Evolutionary conservation across 202 grass and related monocot species (phyloP).

Genomic region (Zoysia matrella): DNA sequence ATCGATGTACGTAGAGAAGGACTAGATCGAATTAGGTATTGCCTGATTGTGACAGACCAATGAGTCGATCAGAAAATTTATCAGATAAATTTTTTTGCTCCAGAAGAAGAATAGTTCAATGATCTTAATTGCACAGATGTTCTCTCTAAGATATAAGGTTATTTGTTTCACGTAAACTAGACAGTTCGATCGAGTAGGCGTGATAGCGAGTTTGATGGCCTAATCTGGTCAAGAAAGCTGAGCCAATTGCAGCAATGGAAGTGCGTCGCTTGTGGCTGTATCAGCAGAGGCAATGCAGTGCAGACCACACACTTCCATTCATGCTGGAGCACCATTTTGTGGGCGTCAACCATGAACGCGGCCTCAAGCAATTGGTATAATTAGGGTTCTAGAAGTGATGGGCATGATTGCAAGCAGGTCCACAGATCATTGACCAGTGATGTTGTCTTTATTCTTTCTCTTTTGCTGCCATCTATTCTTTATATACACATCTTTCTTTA

Average conservation of each 20-base stretch:
- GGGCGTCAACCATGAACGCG: conserved; percentile 25
- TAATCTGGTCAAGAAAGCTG: conserved; percentile 41
- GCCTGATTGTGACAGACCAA: conserved; percentile 42
- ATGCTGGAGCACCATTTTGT: conserved; percentile 39
- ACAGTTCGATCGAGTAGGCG: conserved; percentile 12
- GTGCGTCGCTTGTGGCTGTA: conserved; percentile 25
- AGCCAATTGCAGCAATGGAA: conserved; percentile 25
- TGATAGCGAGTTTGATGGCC: conserved; percentile 42
- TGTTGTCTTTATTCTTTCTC: background rate
- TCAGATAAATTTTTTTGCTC: conserved; percentile 37
- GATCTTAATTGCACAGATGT: conserved; percentile 31
- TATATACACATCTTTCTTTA: background rate
- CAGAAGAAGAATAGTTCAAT: conserved; percentile 46
- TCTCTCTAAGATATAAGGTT: conserved; percentile 9
- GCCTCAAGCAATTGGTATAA: conserved; percentile 19
- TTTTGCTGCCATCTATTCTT: background rate
- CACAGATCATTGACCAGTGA: conserved; percentile 4
- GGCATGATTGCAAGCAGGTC: conserved; percentile 23
- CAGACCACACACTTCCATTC: background rate
- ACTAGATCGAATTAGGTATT: conserved; percentile 52
- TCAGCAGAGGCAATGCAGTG: background rate
- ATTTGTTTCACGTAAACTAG: conserved; percentile 29
- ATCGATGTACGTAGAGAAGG: background rate
- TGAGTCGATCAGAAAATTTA: conserved; percentile 22
- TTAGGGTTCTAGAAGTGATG: conserved; percentile 31